Base-by-base conservation (phyloP, 75 land plant genomes). In the Picea glauca region DNA sequence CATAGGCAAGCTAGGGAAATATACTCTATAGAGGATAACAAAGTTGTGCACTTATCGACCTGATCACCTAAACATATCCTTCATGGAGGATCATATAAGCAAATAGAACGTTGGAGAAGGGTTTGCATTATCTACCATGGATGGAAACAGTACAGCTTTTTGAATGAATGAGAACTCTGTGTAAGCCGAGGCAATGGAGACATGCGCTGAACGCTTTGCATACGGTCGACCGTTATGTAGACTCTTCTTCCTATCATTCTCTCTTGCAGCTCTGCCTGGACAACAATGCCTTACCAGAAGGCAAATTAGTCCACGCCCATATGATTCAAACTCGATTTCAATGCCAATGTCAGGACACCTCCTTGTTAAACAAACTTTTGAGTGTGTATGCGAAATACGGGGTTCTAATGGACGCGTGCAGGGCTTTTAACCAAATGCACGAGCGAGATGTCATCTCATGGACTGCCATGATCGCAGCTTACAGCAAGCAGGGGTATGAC, bases 381-480 rank as follows among this genome's bases (percentile, higher is more conserved):
- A 54, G n/a, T 3, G 12, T 73, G 75, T 73, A 73, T 46, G 20
- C 18, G 5, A 81, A 78, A 8, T 81, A 70, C 56, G 72, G 81
- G 21, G n/a, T 13, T 7, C 50, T 78, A 18, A 43, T 20, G 30
- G 83, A 81, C 12, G 83, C 81, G 2, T 21, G 8, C 8, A 81
- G 20, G 31, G 81, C 64, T 4, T 64, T 81, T 26, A 15, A 64
- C 21, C 2, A 63, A 62, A 78, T 78, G 73, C 30, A 23, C 17
- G 20, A 31, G 13, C 23, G 63, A 30, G 81, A 80, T 80, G 80
- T 20, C 13, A 11, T 20, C 2, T 80, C 81, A 13, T 80, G 81
- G 81, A 73, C 58, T 18, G 5, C 43, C 74, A 83, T 88, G 78
- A 84, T 90, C 80, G 83, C 86, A 57, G 80, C 63, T 38, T 62